Percentiles rank a stretch among this genome's conserved stretches.
These are phyloP conservation scores for Coniferiporia weirii DNA, from an alignment of 1,284 basidiomycete species.

Conservation along the genomic window DNA sequence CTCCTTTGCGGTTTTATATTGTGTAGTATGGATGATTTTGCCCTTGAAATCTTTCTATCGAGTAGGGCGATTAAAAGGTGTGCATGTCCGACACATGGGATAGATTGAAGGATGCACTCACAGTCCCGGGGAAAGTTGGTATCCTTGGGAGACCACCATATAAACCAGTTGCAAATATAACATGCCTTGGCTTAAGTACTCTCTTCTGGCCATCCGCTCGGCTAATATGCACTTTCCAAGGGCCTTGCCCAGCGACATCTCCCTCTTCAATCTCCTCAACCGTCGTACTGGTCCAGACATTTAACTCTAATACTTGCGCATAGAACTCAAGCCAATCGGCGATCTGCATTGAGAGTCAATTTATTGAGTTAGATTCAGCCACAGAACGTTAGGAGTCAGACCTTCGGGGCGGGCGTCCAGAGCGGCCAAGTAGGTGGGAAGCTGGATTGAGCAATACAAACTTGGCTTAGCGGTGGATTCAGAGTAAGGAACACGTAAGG, in stretches of 20 bases:
- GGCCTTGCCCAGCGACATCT: slow-evolving; percentile 25
- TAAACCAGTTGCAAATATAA: slow-evolving; percentile 33
- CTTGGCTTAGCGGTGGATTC: neutral
- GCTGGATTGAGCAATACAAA: slow-evolving; percentile 17
- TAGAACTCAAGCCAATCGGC: slow-evolving; percentile 68
- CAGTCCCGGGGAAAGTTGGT: slow-evolving; percentile 19
- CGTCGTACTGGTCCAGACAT: slow-evolving; percentile 57
- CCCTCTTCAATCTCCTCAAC: slow-evolving; percentile 19
- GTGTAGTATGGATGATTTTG: slow-evolving; percentile 48
- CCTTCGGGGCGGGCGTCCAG: slow-evolving; percentile 49
- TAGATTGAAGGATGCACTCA: neutral
- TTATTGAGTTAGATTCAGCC: slow-evolving; percentile 14
- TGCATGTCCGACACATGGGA: no score
- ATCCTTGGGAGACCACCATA: slow-evolving; percentile 32
- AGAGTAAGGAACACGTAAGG: neutral
- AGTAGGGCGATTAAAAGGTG: neutral
- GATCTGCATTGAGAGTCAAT: slow-evolving; percentile 34
- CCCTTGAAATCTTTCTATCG: slow-evolving; percentile 51
- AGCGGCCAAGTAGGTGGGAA: slow-evolving; percentile 37
- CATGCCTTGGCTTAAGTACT: slow-evolving; percentile 26
- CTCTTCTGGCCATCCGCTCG: slow-evolving; percentile 25
- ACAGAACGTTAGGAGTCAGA: slow-evolving; percentile 20
- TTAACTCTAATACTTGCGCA: slow-evolving; percentile 57
- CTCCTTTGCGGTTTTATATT: slow-evolving; percentile 43
- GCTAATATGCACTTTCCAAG: slow-evolving; percentile 31